Percentiles rank a stretch among this genome's conserved stretches.
Conservation (phyloP, 306 rosid genomes). For the Trifolium dubium region DNA sequence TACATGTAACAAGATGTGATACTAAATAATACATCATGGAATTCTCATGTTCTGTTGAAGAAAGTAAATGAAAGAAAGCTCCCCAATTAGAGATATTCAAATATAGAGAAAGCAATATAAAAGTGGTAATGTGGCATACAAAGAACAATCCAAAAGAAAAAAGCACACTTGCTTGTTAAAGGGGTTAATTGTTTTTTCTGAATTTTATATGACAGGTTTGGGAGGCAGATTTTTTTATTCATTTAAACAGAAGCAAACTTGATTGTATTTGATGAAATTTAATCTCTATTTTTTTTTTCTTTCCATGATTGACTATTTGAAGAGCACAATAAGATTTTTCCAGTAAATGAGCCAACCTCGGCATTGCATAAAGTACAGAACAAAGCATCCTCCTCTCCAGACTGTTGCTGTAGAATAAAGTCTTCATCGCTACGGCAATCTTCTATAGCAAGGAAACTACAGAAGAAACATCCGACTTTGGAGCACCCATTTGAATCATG, state of each 20-base stretch:
- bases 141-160: conserved; percentile 15
- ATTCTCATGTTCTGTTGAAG: conserved; percentile 24
- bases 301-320: conserved; percentile 18
- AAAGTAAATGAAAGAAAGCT: conserved; percentile 29
- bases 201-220: background rate
- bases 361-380: conserved; percentile 91
- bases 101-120: conserved; percentile 21
- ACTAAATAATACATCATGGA: conserved; percentile 13
- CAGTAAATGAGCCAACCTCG: conserved; percentile 54
- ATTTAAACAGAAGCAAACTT: conserved; percentile 18
- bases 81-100: conserved; percentile 3
- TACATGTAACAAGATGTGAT: conserved; percentile 22
- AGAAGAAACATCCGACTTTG: conserved; percentile 63
- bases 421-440: conserved; percentile 69
- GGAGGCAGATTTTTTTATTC: conserved; percentile 14
- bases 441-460: conserved; percentile 68
- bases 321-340: conserved; percentile 34
- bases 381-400: conserved; percentile 72
- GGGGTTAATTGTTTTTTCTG: conserved; percentile 7
- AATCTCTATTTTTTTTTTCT: background rate
- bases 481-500: conserved; percentile 58
- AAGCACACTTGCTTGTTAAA: background rate
- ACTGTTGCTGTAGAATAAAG: conserved; percentile 53
- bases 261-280: conserved; percentile 7
- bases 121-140: conserved; percentile 7